Evolutionary conservation across 1,284 basidiomycete genomes (phyloP).

Genomic region (Taiwanofungus camphoratus): DNA sequence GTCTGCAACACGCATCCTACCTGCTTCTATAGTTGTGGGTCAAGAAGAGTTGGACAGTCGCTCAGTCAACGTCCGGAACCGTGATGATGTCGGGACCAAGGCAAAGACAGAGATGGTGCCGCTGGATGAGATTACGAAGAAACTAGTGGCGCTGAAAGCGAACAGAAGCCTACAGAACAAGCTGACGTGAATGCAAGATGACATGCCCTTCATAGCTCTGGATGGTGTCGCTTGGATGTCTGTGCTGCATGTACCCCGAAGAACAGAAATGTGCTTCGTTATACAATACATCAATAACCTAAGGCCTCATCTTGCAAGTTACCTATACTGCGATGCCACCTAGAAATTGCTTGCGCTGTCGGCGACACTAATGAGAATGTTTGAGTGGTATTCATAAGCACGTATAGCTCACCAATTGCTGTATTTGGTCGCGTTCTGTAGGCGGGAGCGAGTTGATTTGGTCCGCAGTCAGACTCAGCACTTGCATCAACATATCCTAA

Average conservation of each 20-base stretch:
- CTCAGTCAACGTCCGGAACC: constrained; percentile 93
- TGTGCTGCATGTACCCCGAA: constrained; percentile 1
- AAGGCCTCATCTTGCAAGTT: too few relatives aligned
- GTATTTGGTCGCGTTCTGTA: constrained; percentile 79
- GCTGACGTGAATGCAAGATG: constrained; percentile 18
- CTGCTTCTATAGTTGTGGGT: constrained; percentile 70
- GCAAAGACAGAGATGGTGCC: constrained; percentile 62
- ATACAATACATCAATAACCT: neutral
- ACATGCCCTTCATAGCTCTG: neutral
- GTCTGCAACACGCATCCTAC: too few relatives aligned
- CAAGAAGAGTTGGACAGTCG: constrained; percentile 82
- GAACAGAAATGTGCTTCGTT: neutral
- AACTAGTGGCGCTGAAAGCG: constrained; percentile 62
- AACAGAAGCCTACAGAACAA: constrained; percentile 57
- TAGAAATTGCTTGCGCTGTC: constrained; percentile 41
- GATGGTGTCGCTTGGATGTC: neutral
- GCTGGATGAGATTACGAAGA: constrained; percentile 59
- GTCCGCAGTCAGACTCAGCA: constrained; percentile 79
- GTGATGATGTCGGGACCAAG: constrained; percentile 87
- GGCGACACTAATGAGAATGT: constrained; percentile 1
- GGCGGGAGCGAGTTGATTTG: constrained; percentile 86
- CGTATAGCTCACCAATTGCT: constrained; percentile 62
- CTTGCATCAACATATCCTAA: constrained; percentile 81
- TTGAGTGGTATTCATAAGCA: neutral
- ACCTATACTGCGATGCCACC: neutral